phyloP scores from a whole-genome alignment of 129 eudicot genomes.

The Pseudognaphalium luteoalbum region DNA sequence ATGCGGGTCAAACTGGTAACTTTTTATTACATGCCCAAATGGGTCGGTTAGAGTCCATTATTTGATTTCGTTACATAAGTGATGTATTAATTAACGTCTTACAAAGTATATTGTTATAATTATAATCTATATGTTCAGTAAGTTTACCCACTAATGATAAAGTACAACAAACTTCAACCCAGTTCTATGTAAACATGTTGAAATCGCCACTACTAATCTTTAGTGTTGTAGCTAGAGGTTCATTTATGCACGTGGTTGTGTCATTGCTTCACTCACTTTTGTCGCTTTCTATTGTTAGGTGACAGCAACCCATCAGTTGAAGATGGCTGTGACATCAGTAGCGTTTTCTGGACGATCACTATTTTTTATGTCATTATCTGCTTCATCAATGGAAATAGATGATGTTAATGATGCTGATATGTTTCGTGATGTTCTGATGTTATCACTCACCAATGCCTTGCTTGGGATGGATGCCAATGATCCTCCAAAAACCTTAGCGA shows the following conservation, averaged over 20 bases:
- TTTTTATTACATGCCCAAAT: neutral
- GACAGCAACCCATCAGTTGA: constrained; percentile 99
- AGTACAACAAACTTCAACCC: neutral
- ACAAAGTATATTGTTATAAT: neutral
- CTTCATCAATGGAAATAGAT: constrained; percentile 48
- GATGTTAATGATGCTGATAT: constrained; percentile 42
- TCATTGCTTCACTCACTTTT: constrained; percentile 22
- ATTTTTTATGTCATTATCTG: constrained; percentile 53
- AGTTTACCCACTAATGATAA: neutral
- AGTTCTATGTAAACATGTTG: neutral
- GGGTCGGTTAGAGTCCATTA: neutral
- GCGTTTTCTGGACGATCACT: constrained; percentile 90
- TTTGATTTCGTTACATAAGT: neutral
- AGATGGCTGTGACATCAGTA: constrained; percentile 87
- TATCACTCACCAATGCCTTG: constrained; percentile 86
- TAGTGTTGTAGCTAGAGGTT: neutral
- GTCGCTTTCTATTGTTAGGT: constrained; percentile 49
- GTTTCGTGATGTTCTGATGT: constrained; percentile 71
- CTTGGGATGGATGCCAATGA: constrained; percentile 99
- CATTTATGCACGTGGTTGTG: neutral
- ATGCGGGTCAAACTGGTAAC: neutral
- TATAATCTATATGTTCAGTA: neutral
- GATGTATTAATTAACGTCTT: neutral
- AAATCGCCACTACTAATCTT: constrained; percentile 3
- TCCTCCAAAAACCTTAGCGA: constrained; percentile 98